Base-by-base conservation (phyloP, 805 yeast genomes). In the Spathaspora girioi region DNA sequence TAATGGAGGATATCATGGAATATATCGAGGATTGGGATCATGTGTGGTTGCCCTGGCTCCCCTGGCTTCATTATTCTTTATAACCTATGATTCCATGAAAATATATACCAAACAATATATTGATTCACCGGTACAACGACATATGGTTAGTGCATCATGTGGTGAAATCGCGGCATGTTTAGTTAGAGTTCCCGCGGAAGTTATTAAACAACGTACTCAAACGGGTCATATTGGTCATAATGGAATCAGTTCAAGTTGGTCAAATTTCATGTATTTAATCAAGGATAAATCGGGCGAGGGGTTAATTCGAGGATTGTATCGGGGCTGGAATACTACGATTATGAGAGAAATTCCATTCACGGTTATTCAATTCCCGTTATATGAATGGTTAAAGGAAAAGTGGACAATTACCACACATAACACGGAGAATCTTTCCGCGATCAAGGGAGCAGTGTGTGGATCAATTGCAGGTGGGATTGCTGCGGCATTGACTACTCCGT, bases 311-410 rank as follows among this genome's bases (percentile, higher is more conserved):
- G 97, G 97, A 1, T 74, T 94, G 4, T 94, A 94, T 65, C 77
- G 98, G 58, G 99, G 99, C 7, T 94, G 96, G 91, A 76, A 82
- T 19, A 84, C 96, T 12, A 94, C 99, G 0, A 86, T 94, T 42
- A 78, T 92, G 83, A 78, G 99, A 54, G 99, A 94, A 62, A 93
- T 94, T 44, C 99, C 99, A 4, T 94, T 94, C 71, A 94, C 99
- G 0, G 78, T 92, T 65, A 90, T 94, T 51, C 99, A 94, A 65
- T 94, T 92, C 71, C 99, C 99, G 4, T 69, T 94, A 38, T 94
- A 94, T 65, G 99, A 94, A 65, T 81, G 75, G 64, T 66, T 94
- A 60, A 94, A 94, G 72, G 69, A 69, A 55, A 64, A 67, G 45
- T 80, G 89, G 83, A 76, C 84, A 0, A 51, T 54, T 26, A 47